These are phyloP conservation scores for Suillus ampliporus DNA, from an alignment of 768 basidiomycete genomes.

Conservation along the genomic window DNA sequence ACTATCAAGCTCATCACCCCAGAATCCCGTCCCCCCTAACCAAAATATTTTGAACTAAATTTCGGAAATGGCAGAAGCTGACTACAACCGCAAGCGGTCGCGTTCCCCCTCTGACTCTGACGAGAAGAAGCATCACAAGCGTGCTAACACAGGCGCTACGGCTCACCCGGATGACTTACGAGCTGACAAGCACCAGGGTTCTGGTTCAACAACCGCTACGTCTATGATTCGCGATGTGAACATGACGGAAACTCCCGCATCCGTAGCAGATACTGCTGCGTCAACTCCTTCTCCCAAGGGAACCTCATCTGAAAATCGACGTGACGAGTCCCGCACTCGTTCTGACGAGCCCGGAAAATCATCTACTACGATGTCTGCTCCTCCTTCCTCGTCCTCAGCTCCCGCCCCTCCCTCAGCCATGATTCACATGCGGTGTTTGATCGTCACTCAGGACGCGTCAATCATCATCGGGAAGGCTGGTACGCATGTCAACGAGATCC, in stretches of 20 bases:
- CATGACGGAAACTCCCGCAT: conserved; percentile 57
- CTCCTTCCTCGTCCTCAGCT: conserved; percentile 53
- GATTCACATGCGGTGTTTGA: conserved; percentile 97
- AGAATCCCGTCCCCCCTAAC: conserved; percentile 40
- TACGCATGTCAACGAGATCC: conserved; percentile 96
- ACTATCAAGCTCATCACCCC: conserved; percentile 52
- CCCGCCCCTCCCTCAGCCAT: conserved; percentile 70
- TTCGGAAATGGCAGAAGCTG: conserved; percentile 83
- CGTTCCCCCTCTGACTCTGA: conserved; percentile 86
- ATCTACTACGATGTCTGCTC: conserved; percentile 53
- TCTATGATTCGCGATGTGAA: conserved; percentile 60
- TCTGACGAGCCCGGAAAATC: conserved; percentile 44
- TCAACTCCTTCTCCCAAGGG: conserved; percentile 63
- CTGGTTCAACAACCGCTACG: conserved; percentile 44
- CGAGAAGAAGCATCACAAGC: conserved; percentile 80
- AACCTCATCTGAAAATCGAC: conserved; percentile 47
- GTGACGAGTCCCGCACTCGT: conserved; percentile 44
- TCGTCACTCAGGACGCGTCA: conserved; percentile 98
- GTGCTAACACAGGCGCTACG: conserved; percentile 79
- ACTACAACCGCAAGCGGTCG: conserved; percentile 84
- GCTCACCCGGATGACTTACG: conserved; percentile 67
- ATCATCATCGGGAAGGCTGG: conserved; percentile 98
- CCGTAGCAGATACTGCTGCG: conserved; percentile 51
- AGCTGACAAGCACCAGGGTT: conserved; percentile 51
- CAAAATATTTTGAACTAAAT: conserved; percentile 52